Evolutionary conservation across 352 stramenopile genomes (phyloP).

Genomic region (Globisporangium nodosum): DNA sequence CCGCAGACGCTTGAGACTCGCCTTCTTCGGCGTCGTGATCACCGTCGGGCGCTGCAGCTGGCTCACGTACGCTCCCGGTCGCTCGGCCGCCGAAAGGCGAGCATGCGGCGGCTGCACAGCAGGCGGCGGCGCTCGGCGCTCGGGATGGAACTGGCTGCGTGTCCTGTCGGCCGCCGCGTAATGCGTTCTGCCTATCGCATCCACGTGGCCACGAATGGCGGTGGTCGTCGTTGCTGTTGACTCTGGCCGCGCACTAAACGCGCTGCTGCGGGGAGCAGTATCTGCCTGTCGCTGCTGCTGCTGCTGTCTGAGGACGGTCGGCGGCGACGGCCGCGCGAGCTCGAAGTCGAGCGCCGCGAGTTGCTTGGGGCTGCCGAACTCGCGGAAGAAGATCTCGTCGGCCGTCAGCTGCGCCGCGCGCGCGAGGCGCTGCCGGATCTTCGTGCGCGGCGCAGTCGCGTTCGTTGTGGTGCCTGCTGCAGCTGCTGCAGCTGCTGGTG

Average conservation of each 20-base stretch:
- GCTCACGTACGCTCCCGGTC: conserved; percentile 16
- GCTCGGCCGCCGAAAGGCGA: conserved; percentile 1
- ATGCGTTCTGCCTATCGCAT: conserved; percentile 4
- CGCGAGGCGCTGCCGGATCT: conserved; percentile 47
- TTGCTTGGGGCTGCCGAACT: conserved; percentile 51
- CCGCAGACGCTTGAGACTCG: conserved; percentile 47
- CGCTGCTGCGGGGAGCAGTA: not conserved
- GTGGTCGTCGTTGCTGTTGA: not conserved
- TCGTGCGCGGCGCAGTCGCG: conserved; percentile 12
- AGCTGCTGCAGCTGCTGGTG: not conserved
- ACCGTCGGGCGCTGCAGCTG: conserved; percentile 37
- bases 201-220: not conserved
- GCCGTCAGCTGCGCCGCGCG: conserved; percentile 32
- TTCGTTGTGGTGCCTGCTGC: not conserved
- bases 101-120: too few relatives aligned
- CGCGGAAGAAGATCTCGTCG: conserved; percentile 63
- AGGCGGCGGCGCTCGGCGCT: conserved; percentile 16
- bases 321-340: conserved; percentile 20
- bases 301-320: conserved; percentile 2
- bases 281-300: not conserved
- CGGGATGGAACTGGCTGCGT: not conserved
- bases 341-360: conserved; percentile 37
- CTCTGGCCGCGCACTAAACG: not conserved
- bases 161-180: conserved; percentile 31
- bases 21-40: conserved; percentile 52